phyloP scores from a whole-genome alignment of 2,329 filamentous ascomycete species.

The Cladosporium sp. region DNA sequence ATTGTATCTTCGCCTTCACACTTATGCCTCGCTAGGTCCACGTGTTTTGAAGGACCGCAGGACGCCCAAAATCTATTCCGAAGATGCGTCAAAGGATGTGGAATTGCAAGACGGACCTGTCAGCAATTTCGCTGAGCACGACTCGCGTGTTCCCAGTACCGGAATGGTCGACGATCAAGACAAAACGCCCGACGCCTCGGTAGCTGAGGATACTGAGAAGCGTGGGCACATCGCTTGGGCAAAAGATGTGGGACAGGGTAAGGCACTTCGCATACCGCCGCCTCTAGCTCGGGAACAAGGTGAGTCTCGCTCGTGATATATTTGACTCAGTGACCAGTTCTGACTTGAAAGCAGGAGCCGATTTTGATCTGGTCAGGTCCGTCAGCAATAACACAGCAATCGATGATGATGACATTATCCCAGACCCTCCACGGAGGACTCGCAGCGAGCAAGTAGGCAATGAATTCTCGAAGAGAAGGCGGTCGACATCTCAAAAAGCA shows the following conservation, averaged over 20 bases:
- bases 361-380: background rate
- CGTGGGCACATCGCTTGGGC: background rate
- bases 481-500: background rate
- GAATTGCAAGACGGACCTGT: background rate
- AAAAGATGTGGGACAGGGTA: background rate
- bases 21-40: background rate
- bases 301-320: background rate
- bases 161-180: background rate
- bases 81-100: background rate
- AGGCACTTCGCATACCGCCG: background rate
- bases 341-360: background rate
- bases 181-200: background rate
- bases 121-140: background rate
- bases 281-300: background rate
- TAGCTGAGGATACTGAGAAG: background rate
- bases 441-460: background rate
- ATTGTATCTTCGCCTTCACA: no score
- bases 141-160: background rate
- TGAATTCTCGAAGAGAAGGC: background rate
- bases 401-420: background rate
- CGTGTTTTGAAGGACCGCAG: background rate
- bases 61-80: background rate
- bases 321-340: background rate
- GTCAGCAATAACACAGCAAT: background rate
- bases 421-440: background rate